Conservation (phyloP, 257 asterid genomes). For the Lithospermum erythrorhizon region DNA sequence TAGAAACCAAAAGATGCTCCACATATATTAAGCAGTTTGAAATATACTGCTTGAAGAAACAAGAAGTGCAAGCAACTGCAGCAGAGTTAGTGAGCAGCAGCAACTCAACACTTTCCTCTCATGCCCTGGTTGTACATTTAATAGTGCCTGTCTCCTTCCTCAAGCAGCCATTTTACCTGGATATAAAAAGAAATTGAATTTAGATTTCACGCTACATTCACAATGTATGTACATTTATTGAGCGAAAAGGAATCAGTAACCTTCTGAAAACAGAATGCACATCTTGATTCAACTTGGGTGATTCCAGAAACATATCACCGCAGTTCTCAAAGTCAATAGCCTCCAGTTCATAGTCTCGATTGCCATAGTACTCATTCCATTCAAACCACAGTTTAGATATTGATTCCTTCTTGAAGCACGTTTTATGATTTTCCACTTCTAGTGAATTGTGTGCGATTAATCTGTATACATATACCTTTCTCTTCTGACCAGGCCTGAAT, state of each 20-base stretch:
- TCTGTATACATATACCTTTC: constrained; percentile 70
- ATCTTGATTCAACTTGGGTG: constrained; percentile 52
- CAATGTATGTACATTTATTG: neutral
- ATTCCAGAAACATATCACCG: constrained; percentile 63
- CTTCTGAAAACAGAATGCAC: constrained; percentile 42
- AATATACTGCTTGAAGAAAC: too few relatives aligned
- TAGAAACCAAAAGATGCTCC: too few relatives aligned
- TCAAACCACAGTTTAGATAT: constrained; percentile 95
- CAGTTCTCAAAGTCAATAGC: constrained; percentile 36
- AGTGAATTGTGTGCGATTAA: constrained; percentile 69
- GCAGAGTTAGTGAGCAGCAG: too few relatives aligned
- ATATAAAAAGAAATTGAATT: neutral
- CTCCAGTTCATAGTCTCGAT: constrained; percentile 56
- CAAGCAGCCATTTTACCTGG: too few relatives aligned
- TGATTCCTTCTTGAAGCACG: constrained; percentile 86
- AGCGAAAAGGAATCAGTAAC: constrained; percentile 19
- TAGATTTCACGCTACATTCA: neutral
- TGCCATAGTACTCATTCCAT: constrained; percentile 67
- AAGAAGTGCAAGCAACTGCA: too few relatives aligned
- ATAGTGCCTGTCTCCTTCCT: too few relatives aligned
- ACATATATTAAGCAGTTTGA: too few relatives aligned
- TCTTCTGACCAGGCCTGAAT: constrained; percentile 86
- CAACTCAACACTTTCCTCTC: too few relatives aligned
- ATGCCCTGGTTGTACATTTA: too few relatives aligned
- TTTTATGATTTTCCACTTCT: constrained; percentile 67